Percentiles rank a stretch among this genome's conserved stretches.
Conservation (phyloP, 1,284 basidiomycete species). For the Boletellus deceptivus region DNA sequence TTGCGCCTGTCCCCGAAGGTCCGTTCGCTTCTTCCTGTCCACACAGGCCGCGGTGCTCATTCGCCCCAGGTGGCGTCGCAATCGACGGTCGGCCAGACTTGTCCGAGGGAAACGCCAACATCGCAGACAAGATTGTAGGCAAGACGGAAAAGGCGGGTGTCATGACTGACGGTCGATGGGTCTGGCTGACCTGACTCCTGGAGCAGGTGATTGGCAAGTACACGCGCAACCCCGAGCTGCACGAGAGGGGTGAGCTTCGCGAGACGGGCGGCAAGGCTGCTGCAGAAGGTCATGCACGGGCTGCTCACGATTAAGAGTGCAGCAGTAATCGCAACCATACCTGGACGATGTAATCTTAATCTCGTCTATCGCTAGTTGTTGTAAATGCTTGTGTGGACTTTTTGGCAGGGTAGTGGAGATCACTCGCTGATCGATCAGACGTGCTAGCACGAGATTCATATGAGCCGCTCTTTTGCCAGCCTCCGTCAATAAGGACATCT, state of each 20-base stretch:
- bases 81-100: conserved; percentile 41
- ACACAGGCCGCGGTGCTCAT: neutral
- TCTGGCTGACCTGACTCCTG: neutral
- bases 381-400: too few relatives aligned
- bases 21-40: neutral
- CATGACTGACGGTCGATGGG: neutral
- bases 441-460: too few relatives aligned
- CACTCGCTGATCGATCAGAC: too few relatives aligned
- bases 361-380: neutral
- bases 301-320: conserved; percentile 39
- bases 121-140: conserved; percentile 51
- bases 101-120: conserved; percentile 40
- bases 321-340: too few relatives aligned
- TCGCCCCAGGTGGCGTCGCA: conserved; percentile 41
- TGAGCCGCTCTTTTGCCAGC: too few relatives aligned
- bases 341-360: neutral
- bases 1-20: conserved; percentile 41
- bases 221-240: conserved; percentile 45
- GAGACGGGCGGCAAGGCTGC: conserved; percentile 53
- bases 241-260: conserved; percentile 56
- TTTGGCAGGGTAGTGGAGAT: too few relatives aligned
- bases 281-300: conserved; percentile 40
- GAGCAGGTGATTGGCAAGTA: conserved; percentile 49
- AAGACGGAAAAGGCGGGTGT: conserved; percentile 51
- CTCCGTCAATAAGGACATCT: too few relatives aligned